phyloP scores from a whole-genome alignment of 2,329 filamentous ascomycete species.

The Diaporthe sp. region DNA sequence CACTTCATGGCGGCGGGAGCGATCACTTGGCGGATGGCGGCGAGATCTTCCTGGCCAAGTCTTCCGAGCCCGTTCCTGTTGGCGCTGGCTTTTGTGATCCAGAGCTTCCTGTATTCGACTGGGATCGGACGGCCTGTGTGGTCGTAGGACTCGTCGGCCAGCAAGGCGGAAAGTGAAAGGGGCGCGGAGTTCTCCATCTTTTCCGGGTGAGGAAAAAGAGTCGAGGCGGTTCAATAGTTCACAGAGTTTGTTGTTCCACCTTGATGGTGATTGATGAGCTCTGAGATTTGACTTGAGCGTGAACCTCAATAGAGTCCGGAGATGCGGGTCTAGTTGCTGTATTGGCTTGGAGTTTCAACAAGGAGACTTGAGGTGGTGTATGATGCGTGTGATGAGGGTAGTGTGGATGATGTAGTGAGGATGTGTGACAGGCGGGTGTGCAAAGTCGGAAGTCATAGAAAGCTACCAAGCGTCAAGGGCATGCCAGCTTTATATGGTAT shows the following conservation, averaged over 20 bases:
- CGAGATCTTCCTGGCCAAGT: not conserved
- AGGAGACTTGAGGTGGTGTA: not conserved
- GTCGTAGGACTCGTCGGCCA: not conserved
- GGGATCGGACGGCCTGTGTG: not conserved
- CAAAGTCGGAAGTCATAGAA: too few species aligned
- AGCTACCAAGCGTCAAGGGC: not conserved
- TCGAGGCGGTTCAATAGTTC: not conserved
- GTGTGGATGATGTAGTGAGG: not conserved
- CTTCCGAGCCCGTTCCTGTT: fast-evolving
- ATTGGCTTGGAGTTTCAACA: not conserved
- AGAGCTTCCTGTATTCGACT: not conserved
- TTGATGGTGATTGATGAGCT: not conserved
- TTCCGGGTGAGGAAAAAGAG: not conserved
- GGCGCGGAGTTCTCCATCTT: too few species aligned
- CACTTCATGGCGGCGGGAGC: not conserved
- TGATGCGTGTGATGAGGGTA: not conserved
- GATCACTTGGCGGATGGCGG: not conserved
- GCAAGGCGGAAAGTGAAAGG: not conserved
- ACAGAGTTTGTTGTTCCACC: not conserved
- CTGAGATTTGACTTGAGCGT: not conserved
- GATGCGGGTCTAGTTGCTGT: not conserved
- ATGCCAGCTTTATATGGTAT: not conserved
- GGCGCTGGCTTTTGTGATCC: not conserved
- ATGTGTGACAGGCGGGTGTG: not conserved
- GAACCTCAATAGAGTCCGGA: not conserved